These are phyloP conservation scores for Ceratobasidium papillatum DNA, from an alignment of 1,284 basidiomycete species.

Conservation along the genomic window DNA sequence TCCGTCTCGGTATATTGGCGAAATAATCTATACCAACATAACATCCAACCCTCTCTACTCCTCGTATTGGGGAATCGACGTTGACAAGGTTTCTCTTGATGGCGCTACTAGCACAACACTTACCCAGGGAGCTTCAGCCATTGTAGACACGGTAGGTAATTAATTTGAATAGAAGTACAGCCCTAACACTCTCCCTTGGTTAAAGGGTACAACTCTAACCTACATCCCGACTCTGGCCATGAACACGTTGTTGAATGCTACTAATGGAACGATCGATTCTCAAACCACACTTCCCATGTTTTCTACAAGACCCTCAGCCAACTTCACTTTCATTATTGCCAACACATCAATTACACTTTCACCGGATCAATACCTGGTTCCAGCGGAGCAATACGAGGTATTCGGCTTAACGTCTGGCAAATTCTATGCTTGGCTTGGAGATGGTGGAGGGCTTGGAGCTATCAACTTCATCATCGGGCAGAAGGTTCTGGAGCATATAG, in stretches of 20 bases:
- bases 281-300: conserved; percentile 10
- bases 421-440: conserved; percentile 23
- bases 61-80: conserved; percentile 38
- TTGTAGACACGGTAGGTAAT: conserved; percentile 34
- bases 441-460: conserved; percentile 6
- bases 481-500: conserved; percentile 37
- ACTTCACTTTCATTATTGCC: conserved; percentile 19
- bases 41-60: conserved; percentile 31
- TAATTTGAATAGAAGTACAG: neutral
- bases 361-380: conserved; percentile 38
- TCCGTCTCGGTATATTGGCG: conserved; percentile 35
- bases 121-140: neutral
- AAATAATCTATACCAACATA: conserved; percentile 37
- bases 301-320: neutral
- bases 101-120: neutral
- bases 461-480: conserved; percentile 41
- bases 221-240: conserved; percentile 35
- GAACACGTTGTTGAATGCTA: conserved; percentile 17
- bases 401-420: conserved; percentile 8
- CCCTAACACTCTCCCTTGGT: neutral
- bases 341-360: conserved; percentile 19
- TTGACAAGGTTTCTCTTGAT: conserved; percentile 29
- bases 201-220: conserved; percentile 38
- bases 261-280: conserved; percentile 13
- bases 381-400: conserved; percentile 8